Evolutionary conservation across 1,139 yeast species (phyloP).

Genomic region (Saccharomyces pastorianus): DNA sequence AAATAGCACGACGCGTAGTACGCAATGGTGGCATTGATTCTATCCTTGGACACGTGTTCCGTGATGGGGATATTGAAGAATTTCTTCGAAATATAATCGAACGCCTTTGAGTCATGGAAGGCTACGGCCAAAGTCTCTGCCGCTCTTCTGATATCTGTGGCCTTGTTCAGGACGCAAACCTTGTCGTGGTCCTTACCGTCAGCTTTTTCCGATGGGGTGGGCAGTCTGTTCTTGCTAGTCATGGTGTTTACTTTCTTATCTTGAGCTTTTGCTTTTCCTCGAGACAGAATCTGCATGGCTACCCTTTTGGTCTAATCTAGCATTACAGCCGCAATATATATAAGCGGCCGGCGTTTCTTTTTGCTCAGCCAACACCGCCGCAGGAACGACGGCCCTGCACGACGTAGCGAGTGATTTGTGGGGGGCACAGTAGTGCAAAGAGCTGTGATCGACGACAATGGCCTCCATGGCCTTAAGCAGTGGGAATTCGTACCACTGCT

Average conservation of each 20-base stretch:
- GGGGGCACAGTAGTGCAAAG: background rate
- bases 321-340: background rate
- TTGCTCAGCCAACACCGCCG: background rate
- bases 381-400: too few species aligned
- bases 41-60: constrained; percentile 20
- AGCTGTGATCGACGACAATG: too few species aligned
- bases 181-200: background rate
- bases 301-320: background rate
- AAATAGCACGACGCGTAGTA: background rate
- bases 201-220: background rate
- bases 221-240: background rate
- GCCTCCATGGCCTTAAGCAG: too few species aligned
- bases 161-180: constrained; percentile 1
- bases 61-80: constrained; percentile 21
- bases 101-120: constrained; percentile 21
- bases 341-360: background rate
- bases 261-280: too few species aligned
- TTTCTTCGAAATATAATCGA: constrained; percentile 26
- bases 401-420: too few species aligned
- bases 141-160: constrained; percentile 21
- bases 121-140: constrained; percentile 23
- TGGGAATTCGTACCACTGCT: too few species aligned
- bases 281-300: too few species aligned
- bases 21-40: constrained; percentile 18
- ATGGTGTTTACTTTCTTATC: background rate